Base-by-base conservation (phyloP, 345 rosid genomes). In the Hypericum androsaemum region DNA sequence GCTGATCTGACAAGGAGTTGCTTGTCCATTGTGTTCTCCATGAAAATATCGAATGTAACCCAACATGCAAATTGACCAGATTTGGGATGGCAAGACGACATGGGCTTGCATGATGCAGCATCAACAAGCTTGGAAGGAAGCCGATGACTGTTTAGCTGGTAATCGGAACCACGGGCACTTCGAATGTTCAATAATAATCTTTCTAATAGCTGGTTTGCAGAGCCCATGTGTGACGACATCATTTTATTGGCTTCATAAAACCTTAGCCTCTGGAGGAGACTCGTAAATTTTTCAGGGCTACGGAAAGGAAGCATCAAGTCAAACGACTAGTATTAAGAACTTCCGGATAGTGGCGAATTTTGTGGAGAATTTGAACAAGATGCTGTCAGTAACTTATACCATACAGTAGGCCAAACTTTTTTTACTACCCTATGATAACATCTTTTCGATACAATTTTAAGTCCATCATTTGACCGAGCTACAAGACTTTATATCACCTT, bases 1-100 rank as follows among this genome's bases (percentile, higher is more conserved):
- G 77, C 68, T 50, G 88, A 74, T 51, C 66, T 67, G 41, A 70
- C 47, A 56, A 71, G 70, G 57, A 81, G 82, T 59, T 76, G 82
- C 60, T 49, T 76, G 41, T 78, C 84, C 84, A 81, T 65, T 41
- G 77, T 70, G 55, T 64, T 70, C 74, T 81, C 88, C 78, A 78
- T 68, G 52, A 63, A 78, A 44, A 78, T 68, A 64, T 78, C 88
- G 70, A 78, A 74, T 37, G 68, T 52, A 64, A 70, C 78, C 88
- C 88, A 81, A 60, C 78, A 76, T 43, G 71, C 64, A 59, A 77
- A 71, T 43, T 62, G 66, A 38, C 65, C 63, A 64, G 67, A 65
- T 40, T 58, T 71, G 37, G 68, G 59, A 41, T 49, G 60, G 53
- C 72, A 75, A 54, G 39, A 48, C 59, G 73, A 65, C 37, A 63